These are phyloP conservation scores for Calonectria hawksworthii DNA, from an alignment of 2,329 filamentous ascomycete species.

Conservation along the genomic window DNA sequence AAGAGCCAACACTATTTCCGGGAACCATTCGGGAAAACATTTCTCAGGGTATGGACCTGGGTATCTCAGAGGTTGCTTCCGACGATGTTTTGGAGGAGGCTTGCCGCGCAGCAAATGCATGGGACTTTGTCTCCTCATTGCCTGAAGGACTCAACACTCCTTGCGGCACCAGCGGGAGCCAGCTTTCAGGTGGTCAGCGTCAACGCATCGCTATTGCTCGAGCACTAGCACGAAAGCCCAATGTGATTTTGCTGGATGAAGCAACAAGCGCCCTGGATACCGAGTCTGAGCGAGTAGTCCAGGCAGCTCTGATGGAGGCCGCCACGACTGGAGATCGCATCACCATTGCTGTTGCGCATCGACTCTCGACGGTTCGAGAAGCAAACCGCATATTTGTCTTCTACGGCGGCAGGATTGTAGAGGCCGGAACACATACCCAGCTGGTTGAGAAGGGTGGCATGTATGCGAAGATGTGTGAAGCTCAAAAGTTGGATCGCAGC, in stretches of 20 bases:
- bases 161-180: conserved; percentile 33
- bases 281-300: conserved; percentile 13
- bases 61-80: not conserved
- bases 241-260: conserved; percentile 10
- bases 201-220: conserved; percentile 70
- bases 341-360: conserved; percentile 45
- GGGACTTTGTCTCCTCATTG: conserved; percentile 56
- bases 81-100: conserved; percentile 53
- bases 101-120: conserved; percentile 60
- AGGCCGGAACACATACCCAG: conserved; percentile 17
- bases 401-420: conserved; percentile 45
- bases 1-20: conserved; percentile 77
- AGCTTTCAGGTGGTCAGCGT: conserved; percentile 68
- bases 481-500: conserved; percentile 13
- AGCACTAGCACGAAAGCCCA: conserved; percentile 47
- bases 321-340: conserved; percentile 27
- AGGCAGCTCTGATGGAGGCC: conserved; percentile 12
- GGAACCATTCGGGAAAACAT: conserved; percentile 88
- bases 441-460: conserved; percentile 16
- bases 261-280: conserved; percentile 18
- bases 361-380: conserved; percentile 34
- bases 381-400: conserved; percentile 52
- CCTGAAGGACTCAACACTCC: conserved; percentile 50
- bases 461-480: conserved; percentile 26
- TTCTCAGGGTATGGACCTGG: conserved; percentile 52